These are phyloP conservation scores for Candida tetrigidarum DNA, from an alignment of 1,139 yeast genomes.

Conservation along the genomic window DNA sequence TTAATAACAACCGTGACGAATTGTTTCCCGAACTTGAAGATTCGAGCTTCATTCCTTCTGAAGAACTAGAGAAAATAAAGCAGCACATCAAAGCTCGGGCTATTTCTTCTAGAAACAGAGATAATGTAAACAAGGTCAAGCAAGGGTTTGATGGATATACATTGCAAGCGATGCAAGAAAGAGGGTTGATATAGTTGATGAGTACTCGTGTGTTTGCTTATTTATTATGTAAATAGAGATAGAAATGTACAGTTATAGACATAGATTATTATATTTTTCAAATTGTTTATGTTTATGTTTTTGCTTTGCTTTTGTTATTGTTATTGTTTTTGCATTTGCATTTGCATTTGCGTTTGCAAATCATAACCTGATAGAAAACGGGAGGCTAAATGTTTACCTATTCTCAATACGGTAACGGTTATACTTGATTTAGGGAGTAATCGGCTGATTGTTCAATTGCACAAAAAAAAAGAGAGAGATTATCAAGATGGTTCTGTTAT, in stretches of 20 bases:
- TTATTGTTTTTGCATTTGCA: too few relatives aligned
- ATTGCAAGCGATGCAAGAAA: slow-evolving; percentile 22
- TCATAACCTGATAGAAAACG: not conserved
- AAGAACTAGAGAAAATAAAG: slow-evolving; percentile 8
- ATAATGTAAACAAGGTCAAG: slow-evolving; percentile 18
- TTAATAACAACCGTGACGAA: not conserved
- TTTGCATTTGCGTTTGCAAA: too few relatives aligned
- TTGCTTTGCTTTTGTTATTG: too few relatives aligned
- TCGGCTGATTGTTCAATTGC: too few relatives aligned
- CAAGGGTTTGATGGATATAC: slow-evolving; percentile 24
- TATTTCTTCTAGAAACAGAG: slow-evolving; percentile 17
- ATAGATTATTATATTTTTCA: not conserved
- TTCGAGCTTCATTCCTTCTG: slow-evolving; percentile 6
- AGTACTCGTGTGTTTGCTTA: not conserved
- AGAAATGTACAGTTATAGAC: not conserved
- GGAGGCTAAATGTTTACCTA: not conserved
- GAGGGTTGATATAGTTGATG: slow-evolving; percentile 16
- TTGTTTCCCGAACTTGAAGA: not conserved
- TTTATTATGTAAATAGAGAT: slow-evolving; percentile 2
- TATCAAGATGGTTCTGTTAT: too few relatives aligned
- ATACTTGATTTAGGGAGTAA: slow-evolving; percentile 1
- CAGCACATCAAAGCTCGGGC: slow-evolving; percentile 8
- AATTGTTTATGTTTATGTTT: not conserved
- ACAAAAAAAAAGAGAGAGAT: too few relatives aligned
- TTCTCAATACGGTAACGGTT: not conserved